phyloP scores from a whole-genome alignment of 305 asterid genomes.

The Rubia peregrina region DNA sequence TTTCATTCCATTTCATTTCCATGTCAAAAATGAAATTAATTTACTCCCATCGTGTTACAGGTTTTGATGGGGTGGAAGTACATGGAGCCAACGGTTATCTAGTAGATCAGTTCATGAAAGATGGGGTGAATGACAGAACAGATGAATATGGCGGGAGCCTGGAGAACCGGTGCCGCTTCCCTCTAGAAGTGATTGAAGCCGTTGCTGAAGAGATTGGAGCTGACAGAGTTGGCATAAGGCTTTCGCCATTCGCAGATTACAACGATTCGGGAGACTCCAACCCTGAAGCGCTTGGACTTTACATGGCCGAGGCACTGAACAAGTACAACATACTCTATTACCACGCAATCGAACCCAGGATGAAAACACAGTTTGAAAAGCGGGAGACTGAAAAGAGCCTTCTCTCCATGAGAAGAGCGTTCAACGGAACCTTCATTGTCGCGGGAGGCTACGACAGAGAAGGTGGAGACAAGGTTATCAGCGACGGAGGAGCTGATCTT shows the following conservation, averaged over 20 bases:
- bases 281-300: constrained; percentile 47
- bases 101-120: constrained; percentile 66
- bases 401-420: constrained; percentile 46
- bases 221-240: constrained; percentile 55
- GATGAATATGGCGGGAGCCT: constrained; percentile 61
- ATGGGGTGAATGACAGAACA: constrained; percentile 50
- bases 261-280: constrained; percentile 48
- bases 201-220: constrained; percentile 42
- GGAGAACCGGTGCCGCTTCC: constrained; percentile 52
- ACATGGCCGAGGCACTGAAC: constrained; percentile 44
- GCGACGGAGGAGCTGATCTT: constrained; percentile 45
- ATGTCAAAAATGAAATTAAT: too few relatives aligned
- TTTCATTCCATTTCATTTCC: too few relatives aligned
- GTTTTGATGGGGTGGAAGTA: constrained; percentile 73
- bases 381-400: constrained; percentile 26
- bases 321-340: constrained; percentile 39
- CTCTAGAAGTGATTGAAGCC: constrained; percentile 46
- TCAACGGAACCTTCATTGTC: constrained; percentile 50
- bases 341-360: constrained; percentile 65
- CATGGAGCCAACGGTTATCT: constrained; percentile 64
- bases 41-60: constrained; percentile 19
- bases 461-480: constrained; percentile 44
- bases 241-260: constrained; percentile 46
- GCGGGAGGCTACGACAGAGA: constrained; percentile 50
- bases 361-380: constrained; percentile 27